Evolutionary conservation across 805 yeast genomes (phyloP).

Genomic region (Yamadazyma nakazawae): DNA sequence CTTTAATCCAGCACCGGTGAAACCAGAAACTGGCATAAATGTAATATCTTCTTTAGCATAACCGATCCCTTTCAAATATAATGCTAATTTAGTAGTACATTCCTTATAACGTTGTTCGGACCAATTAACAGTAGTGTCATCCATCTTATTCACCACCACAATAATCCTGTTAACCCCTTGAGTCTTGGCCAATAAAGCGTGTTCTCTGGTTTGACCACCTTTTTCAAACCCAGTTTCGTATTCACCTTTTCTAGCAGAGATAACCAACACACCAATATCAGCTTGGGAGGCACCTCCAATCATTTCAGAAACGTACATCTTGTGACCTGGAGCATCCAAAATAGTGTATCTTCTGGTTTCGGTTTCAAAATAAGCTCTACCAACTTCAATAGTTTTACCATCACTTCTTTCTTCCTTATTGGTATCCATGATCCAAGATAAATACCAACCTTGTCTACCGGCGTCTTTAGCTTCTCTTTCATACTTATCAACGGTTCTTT

Average conservation of each 20-base stretch:
- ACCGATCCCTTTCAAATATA: slow-evolving; percentile 84
- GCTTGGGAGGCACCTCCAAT: slow-evolving; percentile 99
- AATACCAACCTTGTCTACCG: slow-evolving; percentile 99
- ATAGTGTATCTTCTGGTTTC: slow-evolving; percentile 97
- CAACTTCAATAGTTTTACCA: slow-evolving; percentile 99
- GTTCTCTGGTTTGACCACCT: slow-evolving; percentile 99
- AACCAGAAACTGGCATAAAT: slow-evolving; percentile 98
- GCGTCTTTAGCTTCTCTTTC: slow-evolving; percentile 99
- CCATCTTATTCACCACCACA: slow-evolving; percentile 97
- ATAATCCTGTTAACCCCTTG: slow-evolving; percentile 95
- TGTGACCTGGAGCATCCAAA: slow-evolving; percentile 99
- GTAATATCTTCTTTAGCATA: slow-evolving; percentile 81
- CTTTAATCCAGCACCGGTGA: slow-evolving; percentile 94
- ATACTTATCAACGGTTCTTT: slow-evolving; percentile 96
- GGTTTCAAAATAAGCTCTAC: slow-evolving; percentile 96
- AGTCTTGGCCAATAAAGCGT: slow-evolving; percentile 93
- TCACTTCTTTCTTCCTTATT: slow-evolving; percentile 98
- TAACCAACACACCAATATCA: slow-evolving; percentile 95
- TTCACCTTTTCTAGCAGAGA: slow-evolving; percentile 98
- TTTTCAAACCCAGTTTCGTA: slow-evolving; percentile 98
- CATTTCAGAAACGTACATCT: slow-evolving; percentile 98
- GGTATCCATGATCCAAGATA: slow-evolving; percentile 99
- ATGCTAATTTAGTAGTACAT: slow-evolving; percentile 79
- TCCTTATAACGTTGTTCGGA: slow-evolving; percentile 94
- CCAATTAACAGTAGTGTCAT: slow-evolving; percentile 96